These are phyloP conservation scores for Dactylellina cionopaga DNA, from an alignment of 2,329 filamentous ascomycete species.

Conservation along the genomic window DNA sequence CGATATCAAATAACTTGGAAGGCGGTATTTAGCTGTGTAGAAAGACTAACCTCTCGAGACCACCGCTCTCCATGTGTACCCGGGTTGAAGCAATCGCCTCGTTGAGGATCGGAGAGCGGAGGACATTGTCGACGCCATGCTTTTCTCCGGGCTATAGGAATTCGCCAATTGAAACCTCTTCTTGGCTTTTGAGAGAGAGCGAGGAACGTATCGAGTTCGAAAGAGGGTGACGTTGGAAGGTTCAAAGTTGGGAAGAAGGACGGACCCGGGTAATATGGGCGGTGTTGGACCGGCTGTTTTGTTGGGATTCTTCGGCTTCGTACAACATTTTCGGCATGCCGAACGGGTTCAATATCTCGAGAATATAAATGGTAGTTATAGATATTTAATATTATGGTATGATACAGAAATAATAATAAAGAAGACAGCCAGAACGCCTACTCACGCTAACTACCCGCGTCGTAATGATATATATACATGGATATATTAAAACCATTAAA, in stretches of 20 bases:
- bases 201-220: not conserved
- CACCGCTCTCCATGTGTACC: slow-evolving; percentile 27
- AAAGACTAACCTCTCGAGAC: slow-evolving; percentile 21
- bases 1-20: not conserved
- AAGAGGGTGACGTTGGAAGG: not conserved
- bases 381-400: not conserved
- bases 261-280: slow-evolving; percentile 48
- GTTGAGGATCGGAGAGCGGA: slow-evolving; percentile 41
- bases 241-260: slow-evolving; percentile 1
- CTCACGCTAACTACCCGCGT: not conserved
- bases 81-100: slow-evolving; percentile 29
- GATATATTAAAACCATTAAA: not conserved
- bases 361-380: too few relatives aligned
- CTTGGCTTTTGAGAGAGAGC: not conserved
- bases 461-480: not conserved
- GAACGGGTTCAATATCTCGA: not conserved
- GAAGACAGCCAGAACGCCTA: too few relatives aligned
- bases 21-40: not conserved
- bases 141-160: not conserved
- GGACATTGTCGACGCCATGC: slow-evolving; percentile 49
- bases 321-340: slow-evolving; percentile 42
- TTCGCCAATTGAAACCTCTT: not conserved
- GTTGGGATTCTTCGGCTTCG: slow-evolving; percentile 38
- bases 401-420: not conserved
- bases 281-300: slow-evolving; percentile 27